phyloP scores from a whole-genome alignment of 495 filamentous ascomycete genomes.

The Penicillium paradoxum region DNA sequence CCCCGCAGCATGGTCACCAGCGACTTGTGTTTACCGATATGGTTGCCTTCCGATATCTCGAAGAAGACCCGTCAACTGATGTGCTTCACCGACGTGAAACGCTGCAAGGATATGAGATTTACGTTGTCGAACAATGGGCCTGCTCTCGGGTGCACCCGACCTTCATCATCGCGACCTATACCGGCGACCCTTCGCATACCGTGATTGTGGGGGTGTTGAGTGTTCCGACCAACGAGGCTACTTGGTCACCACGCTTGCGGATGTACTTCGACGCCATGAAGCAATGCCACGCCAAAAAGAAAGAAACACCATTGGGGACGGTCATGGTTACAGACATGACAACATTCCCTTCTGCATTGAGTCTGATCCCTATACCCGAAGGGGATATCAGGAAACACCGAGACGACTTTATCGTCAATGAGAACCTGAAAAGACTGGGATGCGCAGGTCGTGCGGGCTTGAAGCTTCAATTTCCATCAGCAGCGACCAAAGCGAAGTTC shows the following conservation, averaged over 20 bases:
- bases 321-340: constrained; percentile 93
- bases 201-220: constrained; percentile 77
- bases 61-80: constrained; percentile 74
- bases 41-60: constrained; percentile 77
- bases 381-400: constrained; percentile 79
- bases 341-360: constrained; percentile 82
- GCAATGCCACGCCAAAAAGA: constrained; percentile 72
- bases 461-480: constrained; percentile 66
- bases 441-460: constrained; percentile 88
- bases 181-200: constrained; percentile 74
- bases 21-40: constrained; percentile 68
- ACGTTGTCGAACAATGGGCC: constrained; percentile 97
- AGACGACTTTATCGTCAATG: constrained; percentile 88
- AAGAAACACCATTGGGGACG: constrained; percentile 76
- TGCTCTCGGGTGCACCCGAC: constrained; percentile 88
- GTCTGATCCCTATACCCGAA: constrained; percentile 80
- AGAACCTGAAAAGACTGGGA: constrained; percentile 85
- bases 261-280: constrained; percentile 84
- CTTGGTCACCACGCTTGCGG: constrained; percentile 72
- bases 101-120: constrained; percentile 84
- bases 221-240: constrained; percentile 72
- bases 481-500: constrained; percentile 86
- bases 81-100: constrained; percentile 64
- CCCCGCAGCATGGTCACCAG: constrained; percentile 33
- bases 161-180: constrained; percentile 89